These are phyloP conservation scores for Bauhinia variegata DNA, from an alignment of 306 rosid genomes.

Conservation along the genomic window DNA sequence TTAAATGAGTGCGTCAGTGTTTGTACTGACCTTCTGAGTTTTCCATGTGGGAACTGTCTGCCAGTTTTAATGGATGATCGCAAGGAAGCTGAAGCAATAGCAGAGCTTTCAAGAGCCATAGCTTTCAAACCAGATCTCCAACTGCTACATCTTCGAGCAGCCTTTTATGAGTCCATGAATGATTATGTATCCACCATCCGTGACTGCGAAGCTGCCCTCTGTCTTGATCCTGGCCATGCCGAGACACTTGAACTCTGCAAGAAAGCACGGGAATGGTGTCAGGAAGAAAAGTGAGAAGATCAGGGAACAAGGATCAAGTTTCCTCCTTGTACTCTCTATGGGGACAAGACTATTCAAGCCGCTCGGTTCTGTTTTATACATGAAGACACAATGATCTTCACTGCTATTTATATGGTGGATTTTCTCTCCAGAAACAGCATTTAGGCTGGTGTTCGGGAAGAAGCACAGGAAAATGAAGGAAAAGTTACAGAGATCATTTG, in stretches of 20 bases:
- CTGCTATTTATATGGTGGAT: constrained; percentile 25
- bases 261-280: constrained; percentile 51
- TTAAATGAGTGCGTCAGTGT: constrained; percentile 5
- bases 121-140: constrained; percentile 78
- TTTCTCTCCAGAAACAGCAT: constrained; percentile 31
- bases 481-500: constrained; percentile 36
- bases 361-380: constrained; percentile 20
- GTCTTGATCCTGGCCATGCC: constrained; percentile 70
- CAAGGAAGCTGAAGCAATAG: constrained; percentile 81
- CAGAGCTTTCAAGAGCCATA: constrained; percentile 75
- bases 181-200: constrained; percentile 58
- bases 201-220: constrained; percentile 88
- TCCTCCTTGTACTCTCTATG: constrained; percentile 18
- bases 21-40: constrained; percentile 14
- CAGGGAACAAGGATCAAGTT: constrained; percentile 23
- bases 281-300: constrained; percentile 50
- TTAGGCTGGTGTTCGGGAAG: constrained; percentile 33
- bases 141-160: constrained; percentile 88
- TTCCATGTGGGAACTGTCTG: constrained; percentile 44
- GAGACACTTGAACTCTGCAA: constrained; percentile 68
- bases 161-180: constrained; percentile 74
- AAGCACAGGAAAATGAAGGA: constrained; percentile 34
- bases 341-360: constrained; percentile 44
- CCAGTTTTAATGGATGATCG: constrained; percentile 96
- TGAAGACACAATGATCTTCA: constrained; percentile 36